A percentile compares a stretch with the other conserved stretches of the same genome.
Evolutionary conservation across 2,329 filamentous ascomycete species (phyloP).

Genomic region (Fusarium sororula): DNA sequence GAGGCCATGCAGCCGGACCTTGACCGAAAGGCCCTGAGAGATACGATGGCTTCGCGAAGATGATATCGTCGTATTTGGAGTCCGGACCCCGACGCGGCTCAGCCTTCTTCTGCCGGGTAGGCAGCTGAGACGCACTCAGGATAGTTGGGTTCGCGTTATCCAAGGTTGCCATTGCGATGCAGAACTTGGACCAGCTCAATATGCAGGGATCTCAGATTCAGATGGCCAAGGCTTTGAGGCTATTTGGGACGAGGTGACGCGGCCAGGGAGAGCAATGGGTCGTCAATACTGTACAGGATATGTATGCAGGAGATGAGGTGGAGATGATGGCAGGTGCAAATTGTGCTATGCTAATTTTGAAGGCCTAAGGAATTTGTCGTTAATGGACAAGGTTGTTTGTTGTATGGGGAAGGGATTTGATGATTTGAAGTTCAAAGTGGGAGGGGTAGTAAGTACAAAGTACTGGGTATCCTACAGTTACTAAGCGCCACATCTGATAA

Average conservation of each 20-base stretch:
- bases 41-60: slow-evolving; percentile 58
- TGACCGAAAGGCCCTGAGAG: slow-evolving; percentile 51
- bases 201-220: slow-evolving; percentile 20
- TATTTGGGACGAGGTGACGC: slow-evolving; percentile 13
- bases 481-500: slow-evolving; percentile 39
- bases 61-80: slow-evolving; percentile 57
- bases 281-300: background rate
- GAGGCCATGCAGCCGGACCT: slow-evolving; percentile 47
- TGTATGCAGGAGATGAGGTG: slow-evolving; percentile 27
- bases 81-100: slow-evolving; percentile 58
- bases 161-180: slow-evolving; percentile 45
- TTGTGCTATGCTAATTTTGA: slow-evolving; percentile 25
- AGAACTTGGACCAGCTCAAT: slow-evolving; percentile 1
- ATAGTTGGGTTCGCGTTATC: slow-evolving; percentile 95
- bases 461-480: background rate
- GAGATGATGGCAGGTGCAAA: slow-evolving; percentile 27
- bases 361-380: slow-evolving; percentile 18
- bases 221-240: slow-evolving; percentile 17
- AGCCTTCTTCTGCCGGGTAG: slow-evolving; percentile 71
- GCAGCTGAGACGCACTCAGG: slow-evolving; percentile 86
- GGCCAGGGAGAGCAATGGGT: slow-evolving; percentile 4
- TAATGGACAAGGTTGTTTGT: slow-evolving; percentile 29
- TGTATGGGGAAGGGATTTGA: slow-evolving; percentile 23
- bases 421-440: slow-evolving; percentile 16
- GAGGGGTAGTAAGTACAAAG: slow-evolving; percentile 25